Percentiles rank a stretch among this genome's conserved stretches.
Conservation (phyloP, 805 yeast species). For the Candida manassasensis region DNA sequence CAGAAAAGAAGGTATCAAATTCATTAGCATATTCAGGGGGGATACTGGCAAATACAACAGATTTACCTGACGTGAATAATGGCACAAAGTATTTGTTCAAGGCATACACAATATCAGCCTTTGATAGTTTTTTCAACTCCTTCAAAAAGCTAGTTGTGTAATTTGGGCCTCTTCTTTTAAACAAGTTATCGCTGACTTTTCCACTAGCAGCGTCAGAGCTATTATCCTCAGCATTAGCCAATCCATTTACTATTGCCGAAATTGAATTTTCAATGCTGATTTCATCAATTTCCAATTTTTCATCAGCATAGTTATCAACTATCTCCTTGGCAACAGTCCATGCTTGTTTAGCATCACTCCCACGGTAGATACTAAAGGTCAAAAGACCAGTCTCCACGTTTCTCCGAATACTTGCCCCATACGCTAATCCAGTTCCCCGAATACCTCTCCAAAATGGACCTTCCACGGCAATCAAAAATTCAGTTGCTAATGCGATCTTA, state of each 20-base stretch:
- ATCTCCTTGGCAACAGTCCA: conserved; percentile 60
- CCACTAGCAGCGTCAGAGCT: conserved; percentile 58
- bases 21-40: conserved; percentile 59
- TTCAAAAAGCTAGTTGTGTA: conserved; percentile 52
- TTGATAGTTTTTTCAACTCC: conserved; percentile 48
- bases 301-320: conserved; percentile 56
- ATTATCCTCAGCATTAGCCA: conserved; percentile 68
- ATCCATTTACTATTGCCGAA: conserved; percentile 65
- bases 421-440: conserved; percentile 91
- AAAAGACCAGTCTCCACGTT: conserved; percentile 64
- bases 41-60: conserved; percentile 65
- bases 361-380: conserved; percentile 68
- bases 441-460: conserved; percentile 98
- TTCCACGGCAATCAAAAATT: conserved; percentile 78
- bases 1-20: conserved; percentile 43
- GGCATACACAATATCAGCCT: conserved; percentile 45
- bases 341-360: conserved; percentile 72
- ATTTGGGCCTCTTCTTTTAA: conserved; percentile 67
- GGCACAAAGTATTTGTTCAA: conserved; percentile 59
- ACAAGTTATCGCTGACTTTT: conserved; percentile 60
- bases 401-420: conserved; percentile 68
- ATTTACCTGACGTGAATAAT: conserved; percentile 52
- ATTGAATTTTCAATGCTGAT: conserved; percentile 67
- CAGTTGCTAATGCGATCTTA: conserved; percentile 67
- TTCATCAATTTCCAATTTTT: conserved; percentile 49